Conservation (phyloP, 306 rosid genomes). For the Quercus aquifolioides region DNA sequence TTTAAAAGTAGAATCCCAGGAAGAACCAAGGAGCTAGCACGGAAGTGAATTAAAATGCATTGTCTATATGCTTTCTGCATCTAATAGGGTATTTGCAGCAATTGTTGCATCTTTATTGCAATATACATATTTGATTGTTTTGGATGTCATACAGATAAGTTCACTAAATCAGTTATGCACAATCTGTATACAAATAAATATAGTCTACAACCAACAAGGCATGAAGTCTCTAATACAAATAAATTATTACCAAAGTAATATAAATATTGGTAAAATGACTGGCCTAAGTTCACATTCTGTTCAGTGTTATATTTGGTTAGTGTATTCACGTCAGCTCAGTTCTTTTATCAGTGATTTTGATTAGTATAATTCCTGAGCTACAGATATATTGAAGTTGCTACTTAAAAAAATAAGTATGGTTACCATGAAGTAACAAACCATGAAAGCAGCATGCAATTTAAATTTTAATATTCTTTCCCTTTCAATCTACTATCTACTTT, state of each 20-base stretch:
- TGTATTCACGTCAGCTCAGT: neutral
- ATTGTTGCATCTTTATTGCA: neutral
- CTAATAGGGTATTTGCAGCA: neutral
- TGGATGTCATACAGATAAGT: neutral
- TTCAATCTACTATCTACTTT: neutral
- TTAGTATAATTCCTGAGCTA: neutral
- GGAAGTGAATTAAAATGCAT: neutral
- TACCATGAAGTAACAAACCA: conserved; percentile 3
- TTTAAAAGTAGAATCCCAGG: neutral
- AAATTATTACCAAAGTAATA: conserved; percentile 3
- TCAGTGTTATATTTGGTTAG: neutral
- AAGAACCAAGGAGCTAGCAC: neutral
- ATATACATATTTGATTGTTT: neutral
- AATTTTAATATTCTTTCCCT: neutral
- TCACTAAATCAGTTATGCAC: neutral
- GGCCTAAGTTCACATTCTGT: conserved; percentile 10
- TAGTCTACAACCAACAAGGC: neutral
- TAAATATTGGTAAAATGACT: neutral
- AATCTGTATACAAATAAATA: neutral
- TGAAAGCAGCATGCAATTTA: neutral
- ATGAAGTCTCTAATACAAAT: neutral
- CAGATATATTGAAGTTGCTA: neutral
- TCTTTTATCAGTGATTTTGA: neutral
- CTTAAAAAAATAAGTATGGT: neutral
- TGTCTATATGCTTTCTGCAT: neutral